Percentiles rank a stretch among this genome's conserved stretches.
Conservation (phyloP, 441 rosid species). For the Hura crepitans region DNA sequence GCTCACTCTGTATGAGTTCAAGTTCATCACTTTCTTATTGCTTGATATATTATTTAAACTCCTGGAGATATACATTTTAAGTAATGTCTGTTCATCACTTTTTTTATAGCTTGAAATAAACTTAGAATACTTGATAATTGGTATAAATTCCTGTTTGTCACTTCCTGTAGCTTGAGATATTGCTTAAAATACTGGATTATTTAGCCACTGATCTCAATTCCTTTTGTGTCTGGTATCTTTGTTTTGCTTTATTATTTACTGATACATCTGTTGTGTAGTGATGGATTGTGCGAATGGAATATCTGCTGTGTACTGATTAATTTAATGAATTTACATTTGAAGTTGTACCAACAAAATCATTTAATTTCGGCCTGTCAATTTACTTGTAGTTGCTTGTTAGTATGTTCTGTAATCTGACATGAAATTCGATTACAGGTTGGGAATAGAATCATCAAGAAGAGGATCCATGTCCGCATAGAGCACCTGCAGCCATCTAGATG, state of each 20-base stretch:
- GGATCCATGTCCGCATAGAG: conserved; percentile 84
- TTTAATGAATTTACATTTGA: neutral
- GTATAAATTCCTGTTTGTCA: neutral
- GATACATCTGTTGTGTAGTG: neutral
- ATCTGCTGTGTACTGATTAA: neutral
- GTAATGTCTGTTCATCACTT: too few relatives aligned
- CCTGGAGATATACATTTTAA: too few relatives aligned
- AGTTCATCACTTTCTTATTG: neutral
- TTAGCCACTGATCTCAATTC: neutral
- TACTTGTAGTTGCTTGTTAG: neutral
- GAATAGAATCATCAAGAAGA: conserved; percentile 71
- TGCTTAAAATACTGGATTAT: neutral
- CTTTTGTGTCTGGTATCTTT: neutral
- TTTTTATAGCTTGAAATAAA: too few relatives aligned
- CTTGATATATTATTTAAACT: neutral
- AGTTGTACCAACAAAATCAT: too few relatives aligned
- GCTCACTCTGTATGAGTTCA: neutral
- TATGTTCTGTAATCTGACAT: neutral
- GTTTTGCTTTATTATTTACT: neutral
- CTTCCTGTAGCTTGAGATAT: neutral
- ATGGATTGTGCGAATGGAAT: neutral
- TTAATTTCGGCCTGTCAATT: too few relatives aligned
- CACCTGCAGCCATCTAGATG: conserved; percentile 87
- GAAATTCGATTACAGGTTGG: conserved; percentile 47
- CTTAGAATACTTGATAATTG: neutral